These are phyloP conservation scores for Leishmania guyanensis DNA, from an alignment of 208 protist species.

Conservation along the genomic window DNA sequence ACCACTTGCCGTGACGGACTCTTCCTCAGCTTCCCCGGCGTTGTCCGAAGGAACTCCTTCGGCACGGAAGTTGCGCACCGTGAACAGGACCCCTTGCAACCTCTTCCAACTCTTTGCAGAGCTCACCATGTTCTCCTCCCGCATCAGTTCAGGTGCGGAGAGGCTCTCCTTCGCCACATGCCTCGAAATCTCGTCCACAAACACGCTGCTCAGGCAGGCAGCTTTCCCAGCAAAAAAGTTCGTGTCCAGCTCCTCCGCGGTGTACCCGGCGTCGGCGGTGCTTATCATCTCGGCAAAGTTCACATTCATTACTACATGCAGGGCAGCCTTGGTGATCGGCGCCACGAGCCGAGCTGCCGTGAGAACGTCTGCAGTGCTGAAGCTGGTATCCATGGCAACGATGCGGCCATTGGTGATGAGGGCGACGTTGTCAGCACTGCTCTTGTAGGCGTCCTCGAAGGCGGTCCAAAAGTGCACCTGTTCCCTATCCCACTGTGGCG, in stretches of 20 bases:
- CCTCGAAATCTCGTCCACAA: slow-evolving; percentile 1
- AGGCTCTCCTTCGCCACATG: not conserved
- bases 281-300: slow-evolving; percentile 39
- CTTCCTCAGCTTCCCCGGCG: not conserved
- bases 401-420: slow-evolving; percentile 60
- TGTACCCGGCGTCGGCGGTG: slow-evolving; percentile 16
- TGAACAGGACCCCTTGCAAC: slow-evolving; percentile 13
- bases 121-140: slow-evolving; percentile 12
- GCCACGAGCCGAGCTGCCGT: slow-evolving; percentile 20
- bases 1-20: slow-evolving; percentile 1
- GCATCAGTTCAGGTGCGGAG: not conserved
- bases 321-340: slow-evolving; percentile 27
- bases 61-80: slow-evolving; percentile 13
- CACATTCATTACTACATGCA: slow-evolving; percentile 31
- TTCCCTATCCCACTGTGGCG: not conserved
- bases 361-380: slow-evolving; percentile 43
- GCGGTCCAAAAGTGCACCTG: slow-evolving; percentile 10
- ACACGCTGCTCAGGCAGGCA: slow-evolving; percentile 35
- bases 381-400: slow-evolving; percentile 38
- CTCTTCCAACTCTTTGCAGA: slow-evolving; percentile 10
- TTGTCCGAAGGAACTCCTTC: not conserved
- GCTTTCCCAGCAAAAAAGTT: slow-evolving; percentile 48
- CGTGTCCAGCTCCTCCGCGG: slow-evolving; percentile 35
- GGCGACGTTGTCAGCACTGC: not conserved
- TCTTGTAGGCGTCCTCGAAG: not conserved